Base-by-base conservation (phyloP, 257 asterid species). In the Fraxinus quadrangulata region DNA sequence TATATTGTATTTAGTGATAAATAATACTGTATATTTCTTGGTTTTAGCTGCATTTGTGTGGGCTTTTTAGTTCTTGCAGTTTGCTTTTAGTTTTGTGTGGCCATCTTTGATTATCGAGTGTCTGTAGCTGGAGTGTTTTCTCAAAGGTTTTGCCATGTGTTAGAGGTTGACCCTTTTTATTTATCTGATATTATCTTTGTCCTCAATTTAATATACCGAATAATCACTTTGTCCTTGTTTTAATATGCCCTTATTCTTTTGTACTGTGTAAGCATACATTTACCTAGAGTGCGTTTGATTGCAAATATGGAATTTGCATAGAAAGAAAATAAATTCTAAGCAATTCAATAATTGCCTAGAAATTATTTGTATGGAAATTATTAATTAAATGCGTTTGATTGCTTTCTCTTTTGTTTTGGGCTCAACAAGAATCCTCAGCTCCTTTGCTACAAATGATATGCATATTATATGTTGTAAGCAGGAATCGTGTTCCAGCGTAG, bases 101-200 rank as follows among this genome's bases (percentile, higher is more conserved):
- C 19, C n/a, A 26, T 63, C 5, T 24, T 16, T 63, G 69, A 12
- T 63, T 63, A 63, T 63, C 7, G 0, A 10, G 19, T n/a, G 12
- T 63, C 24, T 59, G 67, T 59, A 9, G 30, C 39, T 59, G 75
- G 23, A 37, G 28, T 13, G 26, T 42, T 61, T 67, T 13, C 76
- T 75, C 21, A 75, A 67, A 74, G 71, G 77, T 56, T 69, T 30
- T 71, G 67, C 47, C 68, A 17, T 76, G 33, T 71, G 45, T 73
- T 67, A 54, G 23, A 30, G 39, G n/a, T 72, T 69, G 78, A 33
- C 31, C 10, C 34, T 34, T 23, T 30, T 16, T 6, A 21, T 45
- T 17, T 75, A 1, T 24, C 13, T 5, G 68, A 30, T 76, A 72
- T 56, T 4, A 34, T 17, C 9, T 68, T 36, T 61, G 37, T 73